These are phyloP conservation scores for Myxozyma mucilagina DNA, from an alignment of 805 yeast genomes.

Conservation along the genomic window DNA sequence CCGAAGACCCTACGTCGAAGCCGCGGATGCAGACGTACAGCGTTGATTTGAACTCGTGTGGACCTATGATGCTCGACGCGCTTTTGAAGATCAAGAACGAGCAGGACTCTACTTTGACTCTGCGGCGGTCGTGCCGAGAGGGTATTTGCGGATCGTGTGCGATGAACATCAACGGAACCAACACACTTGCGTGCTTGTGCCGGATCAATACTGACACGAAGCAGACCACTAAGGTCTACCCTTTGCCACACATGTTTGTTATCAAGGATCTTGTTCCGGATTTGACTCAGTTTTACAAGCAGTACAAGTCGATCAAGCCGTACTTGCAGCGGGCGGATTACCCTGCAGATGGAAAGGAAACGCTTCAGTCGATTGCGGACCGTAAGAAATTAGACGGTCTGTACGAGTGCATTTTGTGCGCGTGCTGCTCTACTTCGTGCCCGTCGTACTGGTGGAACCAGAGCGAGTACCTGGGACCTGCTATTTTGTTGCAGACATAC, in stretches of 20 bases:
- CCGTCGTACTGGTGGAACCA: conserved; percentile 99
- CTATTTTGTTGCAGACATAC: conserved; percentile 98
- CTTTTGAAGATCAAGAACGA: conserved; percentile 92
- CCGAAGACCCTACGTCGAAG: conserved; percentile 90
- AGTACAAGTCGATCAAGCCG: conserved; percentile 97
- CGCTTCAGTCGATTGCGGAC: conserved; percentile 85
- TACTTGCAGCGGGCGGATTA: conserved; percentile 78
- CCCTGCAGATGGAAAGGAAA: conserved; percentile 91
- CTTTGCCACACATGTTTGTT: conserved; percentile 96
- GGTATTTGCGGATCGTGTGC: conserved; percentile 99
- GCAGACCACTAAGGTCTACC: conserved; percentile 84
- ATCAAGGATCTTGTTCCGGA: conserved; percentile 98
- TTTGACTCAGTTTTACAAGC: conserved; percentile 95
- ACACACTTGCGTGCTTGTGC: conserved; percentile 95
- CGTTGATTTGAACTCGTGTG: conserved; percentile 85
- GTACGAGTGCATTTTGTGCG: conserved; percentile 96
- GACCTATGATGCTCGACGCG: conserved; percentile 98
- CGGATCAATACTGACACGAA: conserved; percentile 78
- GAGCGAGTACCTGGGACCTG: conserved; percentile 97
- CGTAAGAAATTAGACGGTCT: conserved; percentile 95
- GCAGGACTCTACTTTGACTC: conserved; percentile 91
- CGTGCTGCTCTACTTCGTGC: conserved; percentile 98
- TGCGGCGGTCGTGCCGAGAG: conserved; percentile 98
- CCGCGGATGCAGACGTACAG: conserved; percentile 83
- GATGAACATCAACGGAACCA: conserved; percentile 97